Evolutionary conservation across 1,284 basidiomycete species (phyloP), one percentile per base, ranked within the genome.

Genomic region (Microbotryum violaceum): DNA sequence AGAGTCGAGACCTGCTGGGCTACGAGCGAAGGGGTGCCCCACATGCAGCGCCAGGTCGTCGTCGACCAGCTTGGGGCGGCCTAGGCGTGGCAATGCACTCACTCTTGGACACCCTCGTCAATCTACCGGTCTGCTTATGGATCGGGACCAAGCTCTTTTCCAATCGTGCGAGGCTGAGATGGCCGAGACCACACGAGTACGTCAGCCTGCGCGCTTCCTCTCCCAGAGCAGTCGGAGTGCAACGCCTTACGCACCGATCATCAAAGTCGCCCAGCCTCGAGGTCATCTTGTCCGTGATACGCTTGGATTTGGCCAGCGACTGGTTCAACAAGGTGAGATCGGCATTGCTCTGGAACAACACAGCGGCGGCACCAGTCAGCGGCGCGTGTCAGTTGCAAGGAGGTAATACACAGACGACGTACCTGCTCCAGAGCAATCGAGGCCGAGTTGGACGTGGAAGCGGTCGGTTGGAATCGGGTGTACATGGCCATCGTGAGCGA

Each of bases 251-350:
- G 31, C 71, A 59, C 44, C 77, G 70, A 57, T 75, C 73, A 65
- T 78, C 77, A 61, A 78, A 75, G 31, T 73, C 70, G n/a, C 73
- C 73, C 18, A 78, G 69, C 57, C 75, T 74, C 21, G 70, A 67
- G 25, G 75, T 74, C 75, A 77, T 77, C 14, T 73, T 64, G 42
- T 68, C 68, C 21, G 75, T 75, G 60, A 77, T 73, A 7, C 68
- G 70, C 16, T 70, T 70, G 7, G 74, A 72, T 45, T 77, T 75
- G 7, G 67, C 63, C 62, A 77, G 73, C 46, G 76, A 76, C 64
- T 75, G 75, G 27, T 73, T 72, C 31, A 78, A 68, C 37, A 77
- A 69, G 56, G 76, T 73, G 16, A 77, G 70, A 68, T 78, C 77
- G n/a, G 76, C 75, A 29, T 58, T 62, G 16, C 67, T 57, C 49